Evolutionary conservation across 345 rosid species (phyloP).

Genomic region (Boechera stricta): DNA sequence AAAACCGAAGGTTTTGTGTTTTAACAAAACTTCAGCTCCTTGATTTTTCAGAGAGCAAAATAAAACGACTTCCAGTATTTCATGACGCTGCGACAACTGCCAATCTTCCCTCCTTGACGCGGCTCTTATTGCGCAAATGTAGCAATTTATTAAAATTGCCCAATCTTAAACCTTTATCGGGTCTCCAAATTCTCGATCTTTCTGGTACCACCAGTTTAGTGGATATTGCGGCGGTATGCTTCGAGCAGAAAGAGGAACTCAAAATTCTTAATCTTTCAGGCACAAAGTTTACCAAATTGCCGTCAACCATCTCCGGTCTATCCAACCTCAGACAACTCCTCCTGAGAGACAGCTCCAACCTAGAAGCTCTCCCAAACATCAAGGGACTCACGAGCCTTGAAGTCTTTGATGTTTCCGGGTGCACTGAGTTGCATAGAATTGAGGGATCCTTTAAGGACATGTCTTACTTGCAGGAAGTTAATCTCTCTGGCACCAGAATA

Average conservation of each 20-base stretch:
- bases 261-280: conserved; percentile 50
- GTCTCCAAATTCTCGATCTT: conserved; percentile 50
- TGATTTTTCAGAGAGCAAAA: conserved; percentile 48
- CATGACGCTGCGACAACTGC: background rate
- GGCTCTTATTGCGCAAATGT: conserved; percentile 36
- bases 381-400: conserved; percentile 42
- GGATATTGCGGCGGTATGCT: conserved; percentile 38
- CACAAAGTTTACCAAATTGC: conserved; percentile 34
- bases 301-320: conserved; percentile 24
- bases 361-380: conserved; percentile 39
- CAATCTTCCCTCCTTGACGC: conserved; percentile 27
- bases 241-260: conserved; percentile 37
- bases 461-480: conserved; percentile 33
- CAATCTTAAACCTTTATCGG: background rate
- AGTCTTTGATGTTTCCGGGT: conserved; percentile 54
- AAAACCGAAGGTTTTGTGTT: conserved; percentile 33
- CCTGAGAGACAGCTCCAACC: conserved; percentile 36
- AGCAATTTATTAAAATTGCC: conserved; percentile 21
- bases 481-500: conserved; percentile 45
- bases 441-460: conserved; percentile 47
- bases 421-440: conserved; percentile 15
- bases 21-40: conserved; percentile 47
- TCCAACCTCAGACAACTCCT: conserved; percentile 41
- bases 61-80: conserved; percentile 49
- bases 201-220: conserved; percentile 35